Percentiles rank a stretch among this genome's conserved stretches.
Evolutionary conservation across 1,284 basidiomycete genomes (phyloP).

Genomic region (Ganoderma lucidum): DNA sequence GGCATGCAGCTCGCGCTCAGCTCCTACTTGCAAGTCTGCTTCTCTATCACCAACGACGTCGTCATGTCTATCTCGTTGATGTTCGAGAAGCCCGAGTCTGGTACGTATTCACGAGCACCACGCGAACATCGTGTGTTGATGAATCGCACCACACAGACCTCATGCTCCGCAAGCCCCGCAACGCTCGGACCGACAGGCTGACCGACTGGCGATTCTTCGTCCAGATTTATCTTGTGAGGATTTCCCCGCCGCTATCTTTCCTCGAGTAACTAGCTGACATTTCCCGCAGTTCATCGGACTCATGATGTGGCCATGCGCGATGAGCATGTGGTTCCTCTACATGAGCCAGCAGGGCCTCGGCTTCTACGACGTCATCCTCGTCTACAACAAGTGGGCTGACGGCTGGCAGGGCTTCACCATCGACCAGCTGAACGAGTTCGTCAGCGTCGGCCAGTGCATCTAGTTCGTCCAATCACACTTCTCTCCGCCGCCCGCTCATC

Average conservation of each 20-base stretch:
- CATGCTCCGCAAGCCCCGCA: constrained; percentile 68
- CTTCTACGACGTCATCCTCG: constrained; percentile 57
- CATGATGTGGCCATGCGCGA: constrained; percentile 58
- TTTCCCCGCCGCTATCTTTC: constrained; percentile 25
- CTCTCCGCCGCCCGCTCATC: background rate
- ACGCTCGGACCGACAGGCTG: constrained; percentile 63
- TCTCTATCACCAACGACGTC: constrained; percentile 57
- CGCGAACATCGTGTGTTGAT: background rate
- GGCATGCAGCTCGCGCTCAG: constrained; percentile 53
- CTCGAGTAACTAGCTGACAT: too few species aligned
- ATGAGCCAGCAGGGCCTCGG: constrained; percentile 59
- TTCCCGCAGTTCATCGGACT: constrained; percentile 49
- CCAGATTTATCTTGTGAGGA: constrained; percentile 72
- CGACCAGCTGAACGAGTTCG: constrained; percentile 52
- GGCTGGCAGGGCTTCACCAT: constrained; percentile 49
- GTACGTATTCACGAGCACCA: constrained; percentile 32
- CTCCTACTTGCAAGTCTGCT: constrained; percentile 54
- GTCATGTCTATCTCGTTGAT: constrained; percentile 58
- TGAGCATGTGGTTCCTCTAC: constrained; percentile 45
- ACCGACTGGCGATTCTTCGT: constrained; percentile 58
- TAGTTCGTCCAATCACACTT: constrained; percentile 46
- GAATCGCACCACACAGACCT: constrained; percentile 37
- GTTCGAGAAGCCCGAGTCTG: constrained; percentile 61
- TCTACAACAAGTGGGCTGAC: constrained; percentile 57
- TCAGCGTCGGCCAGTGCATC: constrained; percentile 55